phyloP scores from a whole-genome alignment of 805 yeast species.

The Ogataea thermomethanolica region DNA sequence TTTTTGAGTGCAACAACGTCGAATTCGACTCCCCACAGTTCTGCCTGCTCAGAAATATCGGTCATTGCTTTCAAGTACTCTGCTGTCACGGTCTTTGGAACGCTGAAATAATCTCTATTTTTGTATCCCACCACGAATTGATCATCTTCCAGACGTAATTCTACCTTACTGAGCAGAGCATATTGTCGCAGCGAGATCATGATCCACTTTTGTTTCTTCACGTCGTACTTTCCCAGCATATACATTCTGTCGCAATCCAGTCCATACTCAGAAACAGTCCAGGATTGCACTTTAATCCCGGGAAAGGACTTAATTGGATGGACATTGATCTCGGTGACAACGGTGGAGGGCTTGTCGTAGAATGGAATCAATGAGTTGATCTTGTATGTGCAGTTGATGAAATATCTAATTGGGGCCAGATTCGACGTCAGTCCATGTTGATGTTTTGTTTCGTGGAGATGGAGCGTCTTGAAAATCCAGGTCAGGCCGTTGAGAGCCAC shows the following conservation, averaged over 20 bases:
- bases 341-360: not conserved
- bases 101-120: slow-evolving; percentile 10
- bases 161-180: slow-evolving; percentile 17
- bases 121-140: slow-evolving; percentile 13
- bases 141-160: slow-evolving; percentile 7
- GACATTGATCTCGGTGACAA: slow-evolving; percentile 14
- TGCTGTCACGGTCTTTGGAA: slow-evolving; percentile 15
- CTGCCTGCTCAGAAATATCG: slow-evolving; percentile 10
- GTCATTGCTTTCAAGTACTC: slow-evolving; percentile 10
- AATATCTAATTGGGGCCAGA: slow-evolving; percentile 1
- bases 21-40: slow-evolving; percentile 26
- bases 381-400: slow-evolving; percentile 14
- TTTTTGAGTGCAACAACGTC: slow-evolving; percentile 16
- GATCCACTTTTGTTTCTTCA: slow-evolving; percentile 7
- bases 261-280: slow-evolving; percentile 24
- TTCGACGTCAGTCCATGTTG: slow-evolving; percentile 12
- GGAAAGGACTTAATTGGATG: slow-evolving; percentile 28
- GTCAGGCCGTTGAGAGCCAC: slow-evolving; percentile 4
- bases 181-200: slow-evolving; percentile 24
- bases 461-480: slow-evolving; percentile 1
- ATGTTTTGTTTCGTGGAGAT: slow-evolving; percentile 13
- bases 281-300: slow-evolving; percentile 20
- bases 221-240: slow-evolving; percentile 24
- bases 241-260: slow-evolving; percentile 28
- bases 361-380: slow-evolving; percentile 11